These are phyloP conservation scores for Lactuca sativa DNA, from an alignment of 129 eudicot species.

Conservation along the genomic window DNA sequence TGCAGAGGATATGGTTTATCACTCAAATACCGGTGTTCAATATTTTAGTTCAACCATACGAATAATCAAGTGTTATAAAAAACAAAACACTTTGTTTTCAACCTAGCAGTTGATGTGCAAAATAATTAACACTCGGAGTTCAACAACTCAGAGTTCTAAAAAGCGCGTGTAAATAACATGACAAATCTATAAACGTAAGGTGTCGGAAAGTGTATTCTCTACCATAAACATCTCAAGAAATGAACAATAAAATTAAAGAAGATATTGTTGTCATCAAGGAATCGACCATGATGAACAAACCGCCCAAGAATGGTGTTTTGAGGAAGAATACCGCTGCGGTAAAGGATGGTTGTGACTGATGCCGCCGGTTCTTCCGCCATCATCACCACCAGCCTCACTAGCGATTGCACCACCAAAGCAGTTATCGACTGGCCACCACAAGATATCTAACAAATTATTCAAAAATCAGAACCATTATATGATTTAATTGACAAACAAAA, in stretches of 20 bases:
- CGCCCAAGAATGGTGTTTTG: constrained; percentile 19
- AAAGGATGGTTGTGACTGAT: constrained; percentile 26
- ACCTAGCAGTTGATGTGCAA: neutral
- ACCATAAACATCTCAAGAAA: constrained; percentile 33
- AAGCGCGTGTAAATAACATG: neutral
- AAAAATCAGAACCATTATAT: neutral
- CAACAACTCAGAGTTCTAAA: neutral
- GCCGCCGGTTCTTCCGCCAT: constrained; percentile 22
- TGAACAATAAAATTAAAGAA: constrained; percentile 20
- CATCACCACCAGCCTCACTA: constrained; percentile 16
- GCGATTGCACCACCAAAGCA: constrained; percentile 1
- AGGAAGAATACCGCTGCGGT: constrained; percentile 34
- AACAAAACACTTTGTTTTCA: neutral
- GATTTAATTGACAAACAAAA: neutral
- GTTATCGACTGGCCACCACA: constrained; percentile 25
- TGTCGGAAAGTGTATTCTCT: neutral
- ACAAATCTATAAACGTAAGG: neutral
- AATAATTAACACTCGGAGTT: too few relatives aligned
- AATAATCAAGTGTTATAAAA: neutral
- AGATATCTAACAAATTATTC: constrained; percentile 14
- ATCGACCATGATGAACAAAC: constrained; percentile 15
- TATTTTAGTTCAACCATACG: neutral
- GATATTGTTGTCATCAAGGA: constrained; percentile 25
- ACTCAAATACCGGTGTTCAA: too few relatives aligned
- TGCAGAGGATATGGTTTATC: too few relatives aligned